A percentile compares a stretch with the other conserved stretches of the same genome.
Conservation (phyloP, 345 rosid species). For the Eucalyptus sp. region DNA sequence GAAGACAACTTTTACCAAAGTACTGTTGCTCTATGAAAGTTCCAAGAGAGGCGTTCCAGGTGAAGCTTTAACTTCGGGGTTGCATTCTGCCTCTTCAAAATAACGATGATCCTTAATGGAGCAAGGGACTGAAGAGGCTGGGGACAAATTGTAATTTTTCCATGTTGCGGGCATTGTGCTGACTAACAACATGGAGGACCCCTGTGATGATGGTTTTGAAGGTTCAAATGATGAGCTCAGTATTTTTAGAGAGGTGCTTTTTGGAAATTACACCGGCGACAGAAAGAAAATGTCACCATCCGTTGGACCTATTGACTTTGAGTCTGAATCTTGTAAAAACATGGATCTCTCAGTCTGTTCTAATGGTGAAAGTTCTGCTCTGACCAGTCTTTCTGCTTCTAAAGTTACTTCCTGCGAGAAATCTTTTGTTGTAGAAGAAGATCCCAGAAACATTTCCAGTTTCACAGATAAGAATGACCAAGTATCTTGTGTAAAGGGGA, state of each 20-base stretch:
- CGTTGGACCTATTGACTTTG: slow-evolving; percentile 23
- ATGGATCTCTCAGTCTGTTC: slow-evolving; percentile 24
- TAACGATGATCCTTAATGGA: background rate
- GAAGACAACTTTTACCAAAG: background rate
- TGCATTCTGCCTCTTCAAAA: background rate
- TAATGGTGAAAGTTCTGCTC: slow-evolving; percentile 47
- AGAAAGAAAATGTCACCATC: slow-evolving; percentile 26
- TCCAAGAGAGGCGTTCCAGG: background rate
- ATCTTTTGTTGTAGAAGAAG: slow-evolving; percentile 13
- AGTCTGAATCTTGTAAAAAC: slow-evolving; percentile 26
- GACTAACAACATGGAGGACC: slow-evolving; percentile 11
- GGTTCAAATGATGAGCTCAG: slow-evolving; percentile 43
- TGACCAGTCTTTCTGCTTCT: slow-evolving; percentile 36
- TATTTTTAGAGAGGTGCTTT: slow-evolving; percentile 50
- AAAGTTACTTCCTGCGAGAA: slow-evolving; percentile 11
- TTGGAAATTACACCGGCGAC: slow-evolving; percentile 20
- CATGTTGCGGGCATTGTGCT: slow-evolving; percentile 11
- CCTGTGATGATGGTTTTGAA: slow-evolving; percentile 40
- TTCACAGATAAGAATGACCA: background rate
- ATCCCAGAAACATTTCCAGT: slow-evolving; percentile 3
- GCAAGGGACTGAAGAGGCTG: background rate
- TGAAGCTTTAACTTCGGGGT: background rate
- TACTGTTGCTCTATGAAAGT: background rate
- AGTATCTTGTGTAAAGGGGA: background rate
- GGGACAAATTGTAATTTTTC: background rate